phyloP scores from a whole-genome alignment of 805 yeast genomes.

The Saccharomycopsis sp. region DNA sequence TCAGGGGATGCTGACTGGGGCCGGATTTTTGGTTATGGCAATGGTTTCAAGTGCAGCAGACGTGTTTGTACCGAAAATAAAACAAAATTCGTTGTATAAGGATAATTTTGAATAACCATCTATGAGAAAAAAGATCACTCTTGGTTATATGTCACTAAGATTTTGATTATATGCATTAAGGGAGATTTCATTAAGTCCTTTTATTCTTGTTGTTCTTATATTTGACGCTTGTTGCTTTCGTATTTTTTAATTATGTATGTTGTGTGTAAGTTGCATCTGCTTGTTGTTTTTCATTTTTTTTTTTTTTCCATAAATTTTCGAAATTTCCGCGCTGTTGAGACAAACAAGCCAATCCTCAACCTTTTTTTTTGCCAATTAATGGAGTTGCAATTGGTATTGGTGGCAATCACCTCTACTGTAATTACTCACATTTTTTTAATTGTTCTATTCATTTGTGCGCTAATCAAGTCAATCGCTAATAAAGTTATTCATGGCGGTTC shows the following conservation, averaged over 20 bases:
- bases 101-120: background rate
- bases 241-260: too few relatives aligned
- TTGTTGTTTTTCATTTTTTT: background rate
- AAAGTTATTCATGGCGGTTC: background rate
- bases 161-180: background rate
- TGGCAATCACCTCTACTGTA: constrained; percentile 5
- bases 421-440: constrained; percentile 7
- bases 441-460: constrained; percentile 7
- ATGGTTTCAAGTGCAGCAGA: background rate
- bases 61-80: background rate
- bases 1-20: background rate
- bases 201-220: too few relatives aligned
- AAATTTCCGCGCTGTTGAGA: too few relatives aligned
- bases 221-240: too few relatives aligned
- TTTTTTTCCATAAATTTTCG: background rate
- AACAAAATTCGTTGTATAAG: background rate
- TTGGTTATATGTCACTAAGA: background rate
- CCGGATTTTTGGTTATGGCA: background rate
- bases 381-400: background rate
- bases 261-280: background rate
- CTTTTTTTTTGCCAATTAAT: background rate
- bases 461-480: background rate
- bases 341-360: too few relatives aligned
- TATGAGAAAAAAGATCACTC: background rate
- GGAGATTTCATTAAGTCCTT: too few relatives aligned